Evolutionary conservation across 768 basidiomycete genomes (phyloP).

Genomic region (Termitomyces sp.): DNA sequence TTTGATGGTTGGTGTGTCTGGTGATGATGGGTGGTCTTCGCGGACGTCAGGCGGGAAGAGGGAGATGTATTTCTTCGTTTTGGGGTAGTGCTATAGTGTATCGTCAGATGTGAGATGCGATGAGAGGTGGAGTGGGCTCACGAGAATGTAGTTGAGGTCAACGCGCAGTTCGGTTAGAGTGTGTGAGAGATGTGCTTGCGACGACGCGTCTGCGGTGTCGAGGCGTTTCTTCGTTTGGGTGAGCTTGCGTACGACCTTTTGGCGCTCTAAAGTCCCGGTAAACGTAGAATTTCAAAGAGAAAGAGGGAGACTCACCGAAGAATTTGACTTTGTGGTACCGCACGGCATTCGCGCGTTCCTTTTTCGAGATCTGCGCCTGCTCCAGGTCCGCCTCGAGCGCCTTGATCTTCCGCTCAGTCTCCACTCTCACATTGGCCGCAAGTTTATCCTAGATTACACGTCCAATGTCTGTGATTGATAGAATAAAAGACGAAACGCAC

Average conservation of each 20-base stretch:
- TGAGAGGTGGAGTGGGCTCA: conserved; percentile 22
- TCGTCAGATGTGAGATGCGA: background rate
- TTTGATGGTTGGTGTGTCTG: conserved; percentile 22
- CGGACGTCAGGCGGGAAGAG: conserved; percentile 74
- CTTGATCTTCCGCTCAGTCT: conserved; percentile 74
- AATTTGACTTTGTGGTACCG: conserved; percentile 92
- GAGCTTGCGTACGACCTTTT: conserved; percentile 80
- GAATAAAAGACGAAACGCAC: conserved; percentile 27
- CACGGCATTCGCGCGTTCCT: conserved; percentile 68
- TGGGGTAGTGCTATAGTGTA: conserved; percentile 72
- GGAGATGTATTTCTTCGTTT: conserved; percentile 83
- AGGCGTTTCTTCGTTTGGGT: conserved; percentile 59
- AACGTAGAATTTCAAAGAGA: background rate
- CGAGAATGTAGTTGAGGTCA: conserved; percentile 88
- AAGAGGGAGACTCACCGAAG: conserved; percentile 59
- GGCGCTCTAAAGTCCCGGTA: conserved; percentile 53
- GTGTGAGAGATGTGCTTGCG: conserved; percentile 38
- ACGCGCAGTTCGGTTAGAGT: conserved; percentile 64
- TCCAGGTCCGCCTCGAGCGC: conserved; percentile 71
- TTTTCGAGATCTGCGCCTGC: conserved; percentile 54
- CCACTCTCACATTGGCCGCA: conserved; percentile 79
- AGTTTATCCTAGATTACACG: conserved; percentile 53
- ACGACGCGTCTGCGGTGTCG: conserved; percentile 26
- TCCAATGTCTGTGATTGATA: background rate
- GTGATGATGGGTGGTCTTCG: conserved; percentile 22